phyloP scores from a whole-genome alignment of 2,329 filamentous ascomycete species.

The Zarea fungicola region DNA sequence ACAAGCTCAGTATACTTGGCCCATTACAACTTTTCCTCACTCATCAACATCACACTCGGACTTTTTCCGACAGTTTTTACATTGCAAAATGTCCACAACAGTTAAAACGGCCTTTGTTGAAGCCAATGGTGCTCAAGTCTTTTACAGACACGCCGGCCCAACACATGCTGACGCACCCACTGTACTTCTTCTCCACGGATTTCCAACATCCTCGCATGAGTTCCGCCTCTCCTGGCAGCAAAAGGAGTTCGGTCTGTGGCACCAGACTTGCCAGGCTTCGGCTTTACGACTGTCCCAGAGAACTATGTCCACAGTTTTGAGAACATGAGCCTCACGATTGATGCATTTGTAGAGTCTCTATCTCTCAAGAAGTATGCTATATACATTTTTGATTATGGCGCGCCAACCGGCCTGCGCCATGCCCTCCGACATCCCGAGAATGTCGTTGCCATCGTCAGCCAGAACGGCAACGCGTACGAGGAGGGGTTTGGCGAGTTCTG shows the following conservation, averaged over 20 bases:
- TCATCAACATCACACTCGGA: too few relatives aligned
- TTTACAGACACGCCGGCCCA: too few relatives aligned
- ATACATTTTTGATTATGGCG: slow-evolving; percentile 61
- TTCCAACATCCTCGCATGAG: slow-evolving; percentile 37
- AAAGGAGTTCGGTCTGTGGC: slow-evolving; percentile 43
- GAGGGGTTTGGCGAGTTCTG: slow-evolving; percentile 51
- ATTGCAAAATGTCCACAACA: too few relatives aligned
- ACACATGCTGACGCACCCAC: too few relatives aligned
- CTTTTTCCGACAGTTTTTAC: too few relatives aligned
- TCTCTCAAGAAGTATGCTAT: slow-evolving; percentile 43
- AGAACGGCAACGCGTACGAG: slow-evolving; percentile 58
- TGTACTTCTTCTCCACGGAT: slow-evolving; percentile 44
- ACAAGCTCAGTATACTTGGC: too few relatives aligned
- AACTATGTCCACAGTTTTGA: slow-evolving; percentile 51
- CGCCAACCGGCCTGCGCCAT: slow-evolving; percentile 49
- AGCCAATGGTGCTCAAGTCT: too few relatives aligned
- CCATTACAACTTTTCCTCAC: too few relatives aligned
- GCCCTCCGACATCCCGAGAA: slow-evolving; percentile 43
- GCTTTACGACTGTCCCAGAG: slow-evolving; percentile 46
- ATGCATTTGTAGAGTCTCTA: slow-evolving; percentile 44
- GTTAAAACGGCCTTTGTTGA: too few relatives aligned
- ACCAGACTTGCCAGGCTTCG: slow-evolving; percentile 56
- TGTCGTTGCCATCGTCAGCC: slow-evolving; percentile 48
- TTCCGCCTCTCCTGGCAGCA: slow-evolving; percentile 36
- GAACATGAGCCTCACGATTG: slow-evolving; percentile 41